These are phyloP conservation scores for Suillus americanus DNA, from an alignment of 768 basidiomycete species.

Conservation along the genomic window DNA sequence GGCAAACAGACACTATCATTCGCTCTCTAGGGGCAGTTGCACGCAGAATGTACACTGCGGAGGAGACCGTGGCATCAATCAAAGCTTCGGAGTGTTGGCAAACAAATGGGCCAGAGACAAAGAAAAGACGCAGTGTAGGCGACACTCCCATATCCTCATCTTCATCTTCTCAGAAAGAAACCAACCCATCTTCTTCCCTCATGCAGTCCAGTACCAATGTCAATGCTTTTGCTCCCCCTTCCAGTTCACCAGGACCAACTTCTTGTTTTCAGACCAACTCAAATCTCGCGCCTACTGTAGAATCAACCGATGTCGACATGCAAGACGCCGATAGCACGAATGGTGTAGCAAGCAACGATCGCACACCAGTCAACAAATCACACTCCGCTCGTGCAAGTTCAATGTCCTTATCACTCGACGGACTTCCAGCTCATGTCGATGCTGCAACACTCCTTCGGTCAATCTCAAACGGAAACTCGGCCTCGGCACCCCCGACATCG, in stretches of 20 bases:
- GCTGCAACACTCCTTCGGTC: slow-evolving; percentile 32
- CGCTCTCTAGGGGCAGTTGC: slow-evolving; percentile 51
- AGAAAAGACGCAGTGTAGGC: slow-evolving; percentile 45
- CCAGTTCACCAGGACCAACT: neutral
- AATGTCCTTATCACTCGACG: slow-evolving; percentile 55
- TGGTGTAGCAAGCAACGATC: slow-evolving; percentile 26
- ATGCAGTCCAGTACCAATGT: slow-evolving; percentile 25
- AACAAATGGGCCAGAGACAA: slow-evolving; percentile 38
- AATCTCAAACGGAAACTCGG: slow-evolving; percentile 29
- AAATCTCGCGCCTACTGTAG: neutral
- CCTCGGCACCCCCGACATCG: slow-evolving; percentile 47
- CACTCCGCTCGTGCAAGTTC: slow-evolving; percentile 32
- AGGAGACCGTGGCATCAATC: slow-evolving; percentile 42
- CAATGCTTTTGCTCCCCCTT: slow-evolving; percentile 5
- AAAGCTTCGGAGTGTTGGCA: slow-evolving; percentile 37
- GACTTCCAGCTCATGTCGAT: slow-evolving; percentile 41
- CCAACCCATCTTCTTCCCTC: slow-evolving; percentile 12
- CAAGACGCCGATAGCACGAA: slow-evolving; percentile 23
- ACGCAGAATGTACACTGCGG: slow-evolving; percentile 56
- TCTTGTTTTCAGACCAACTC: neutral
- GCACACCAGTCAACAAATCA: slow-evolving; percentile 20
- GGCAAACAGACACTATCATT: slow-evolving; percentile 58
- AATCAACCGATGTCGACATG: slow-evolving; percentile 29
- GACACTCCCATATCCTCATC: slow-evolving; percentile 33
- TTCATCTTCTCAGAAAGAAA: slow-evolving; percentile 27